phyloP scores from a whole-genome alignment of 495 filamentous ascomycete species.

The Penicillium cataractarum region DNA sequence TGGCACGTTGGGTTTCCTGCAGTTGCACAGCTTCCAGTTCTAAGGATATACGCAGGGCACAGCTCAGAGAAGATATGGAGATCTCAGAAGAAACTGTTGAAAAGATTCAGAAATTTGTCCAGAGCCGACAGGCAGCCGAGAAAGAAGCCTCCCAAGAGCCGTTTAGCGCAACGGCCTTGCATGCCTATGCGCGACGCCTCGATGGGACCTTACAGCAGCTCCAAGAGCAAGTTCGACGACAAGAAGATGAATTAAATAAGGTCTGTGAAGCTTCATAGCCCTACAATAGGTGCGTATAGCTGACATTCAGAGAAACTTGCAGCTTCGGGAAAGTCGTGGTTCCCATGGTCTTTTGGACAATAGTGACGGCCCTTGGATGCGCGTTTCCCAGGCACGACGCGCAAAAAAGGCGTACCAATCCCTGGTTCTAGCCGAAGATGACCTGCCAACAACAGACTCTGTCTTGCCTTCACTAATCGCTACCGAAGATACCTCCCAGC shows the following conservation, averaged over 20 bases:
- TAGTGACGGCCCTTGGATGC: constrained; percentile 44
- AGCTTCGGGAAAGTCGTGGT: constrained; percentile 48
- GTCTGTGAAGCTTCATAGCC: constrained; percentile 28
- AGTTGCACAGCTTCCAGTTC: background rate
- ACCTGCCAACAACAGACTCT: constrained; percentile 66
- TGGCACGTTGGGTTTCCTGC: background rate
- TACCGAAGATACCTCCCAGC: constrained; percentile 62
- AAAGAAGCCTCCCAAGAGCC: constrained; percentile 37
- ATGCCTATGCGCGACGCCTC: constrained; percentile 54
- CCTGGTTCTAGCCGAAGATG: constrained; percentile 60
- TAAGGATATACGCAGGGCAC: background rate
- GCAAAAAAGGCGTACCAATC: constrained; percentile 68
- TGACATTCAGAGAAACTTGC: constrained; percentile 12
- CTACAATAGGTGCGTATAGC: background rate
- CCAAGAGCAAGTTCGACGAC: constrained; percentile 64
- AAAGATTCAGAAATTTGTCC: constrained; percentile 43
- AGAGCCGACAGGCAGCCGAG: constrained; percentile 44
- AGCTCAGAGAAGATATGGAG: constrained; percentile 32
- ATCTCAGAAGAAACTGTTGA: constrained; percentile 37
- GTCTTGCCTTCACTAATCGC: constrained; percentile 73
- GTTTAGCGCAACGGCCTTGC: constrained; percentile 36
- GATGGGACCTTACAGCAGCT: constrained; percentile 67
- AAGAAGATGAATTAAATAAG: constrained; percentile 63
- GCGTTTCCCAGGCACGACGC: constrained; percentile 55
- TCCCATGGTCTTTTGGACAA: constrained; percentile 46